These are phyloP conservation scores for Phytophthora cryptogea DNA, from an alignment of 352 stramenopile species.

Conservation along the genomic window DNA sequence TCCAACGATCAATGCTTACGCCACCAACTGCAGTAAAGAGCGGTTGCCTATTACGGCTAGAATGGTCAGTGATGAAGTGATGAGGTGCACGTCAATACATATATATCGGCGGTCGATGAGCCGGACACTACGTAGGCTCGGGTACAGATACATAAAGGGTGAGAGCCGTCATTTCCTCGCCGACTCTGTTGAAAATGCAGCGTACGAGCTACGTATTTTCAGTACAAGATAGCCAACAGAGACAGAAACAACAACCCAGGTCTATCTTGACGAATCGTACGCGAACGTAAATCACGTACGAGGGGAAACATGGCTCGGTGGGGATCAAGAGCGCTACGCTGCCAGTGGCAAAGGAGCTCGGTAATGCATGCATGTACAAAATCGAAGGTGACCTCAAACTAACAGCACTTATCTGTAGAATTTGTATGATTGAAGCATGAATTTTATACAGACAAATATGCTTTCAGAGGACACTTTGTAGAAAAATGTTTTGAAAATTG, in stretches of 20 bases:
- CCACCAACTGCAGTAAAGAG: conserved; percentile 4
- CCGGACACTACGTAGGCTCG: background rate
- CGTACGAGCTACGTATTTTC: background rate
- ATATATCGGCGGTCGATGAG: conserved; percentile 5
- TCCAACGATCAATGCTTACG: background rate
- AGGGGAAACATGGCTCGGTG: no score
- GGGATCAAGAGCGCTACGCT: no score
- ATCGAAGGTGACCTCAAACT: no score
- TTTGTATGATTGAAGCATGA: background rate
- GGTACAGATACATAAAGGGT: background rate
- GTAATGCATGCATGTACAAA: no score
- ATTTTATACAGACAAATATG: background rate
- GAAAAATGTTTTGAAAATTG: background rate
- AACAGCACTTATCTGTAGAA: background rate
- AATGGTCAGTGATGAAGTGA: conserved; percentile 7
- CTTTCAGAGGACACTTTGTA: background rate
- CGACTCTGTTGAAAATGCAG: background rate
- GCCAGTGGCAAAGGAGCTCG: no score
- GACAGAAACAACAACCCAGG: no score
- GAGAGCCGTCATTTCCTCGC: background rate
- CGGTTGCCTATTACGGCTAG: conserved; percentile 7
- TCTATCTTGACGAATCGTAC: no score
- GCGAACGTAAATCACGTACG: no score
- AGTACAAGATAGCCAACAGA: background rate
- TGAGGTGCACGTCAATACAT: background rate